Evolutionary conservation across 1,139 yeast species (phyloP).

Genomic region (Pichia sp.): DNA sequence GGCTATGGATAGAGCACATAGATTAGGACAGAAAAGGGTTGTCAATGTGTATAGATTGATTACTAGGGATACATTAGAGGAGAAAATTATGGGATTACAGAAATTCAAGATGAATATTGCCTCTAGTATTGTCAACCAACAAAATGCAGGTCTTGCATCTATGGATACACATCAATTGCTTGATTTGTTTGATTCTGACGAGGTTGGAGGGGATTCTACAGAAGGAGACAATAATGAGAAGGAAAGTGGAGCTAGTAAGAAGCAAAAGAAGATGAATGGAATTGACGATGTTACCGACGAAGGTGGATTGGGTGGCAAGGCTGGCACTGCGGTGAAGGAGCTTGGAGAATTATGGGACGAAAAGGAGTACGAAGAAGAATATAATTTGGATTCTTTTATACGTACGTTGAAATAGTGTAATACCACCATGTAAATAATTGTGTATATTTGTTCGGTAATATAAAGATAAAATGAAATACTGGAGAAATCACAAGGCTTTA

Average conservation of each 20-base stretch:
- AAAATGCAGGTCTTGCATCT: slow-evolving; percentile 86
- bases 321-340: slow-evolving; percentile 76
- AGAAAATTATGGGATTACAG: slow-evolving; percentile 97
- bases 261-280: slow-evolving; percentile 3
- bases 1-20: slow-evolving; percentile 99
- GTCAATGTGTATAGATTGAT: slow-evolving; percentile 80
- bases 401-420: slow-evolving; percentile 48
- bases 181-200: slow-evolving; percentile 77
- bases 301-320: slow-evolving; percentile 58
- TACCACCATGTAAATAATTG: neutral
- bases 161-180: slow-evolving; percentile 96
- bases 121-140: slow-evolving; percentile 92
- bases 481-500: too few relatives aligned
- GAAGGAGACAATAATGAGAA: neutral
- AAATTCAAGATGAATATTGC: slow-evolving; percentile 97
- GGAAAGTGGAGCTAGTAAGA: slow-evolving; percentile 19
- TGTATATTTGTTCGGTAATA: neutral
- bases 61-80: slow-evolving; percentile 90
- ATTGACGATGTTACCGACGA: slow-evolving; percentile 46
- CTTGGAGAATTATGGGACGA: slow-evolving; percentile 97
- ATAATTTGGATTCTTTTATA: slow-evolving; percentile 87
- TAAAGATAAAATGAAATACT: neutral
- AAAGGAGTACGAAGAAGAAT: slow-evolving; percentile 92
- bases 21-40: slow-evolving; percentile 92
- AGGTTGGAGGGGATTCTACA: slow-evolving; percentile 30